Percentiles rank a stretch among this genome's conserved stretches.
These are phyloP conservation scores for Camellia granthamiana DNA, from an alignment of 148 eudicot genomes.

Conservation along the genomic window DNA sequence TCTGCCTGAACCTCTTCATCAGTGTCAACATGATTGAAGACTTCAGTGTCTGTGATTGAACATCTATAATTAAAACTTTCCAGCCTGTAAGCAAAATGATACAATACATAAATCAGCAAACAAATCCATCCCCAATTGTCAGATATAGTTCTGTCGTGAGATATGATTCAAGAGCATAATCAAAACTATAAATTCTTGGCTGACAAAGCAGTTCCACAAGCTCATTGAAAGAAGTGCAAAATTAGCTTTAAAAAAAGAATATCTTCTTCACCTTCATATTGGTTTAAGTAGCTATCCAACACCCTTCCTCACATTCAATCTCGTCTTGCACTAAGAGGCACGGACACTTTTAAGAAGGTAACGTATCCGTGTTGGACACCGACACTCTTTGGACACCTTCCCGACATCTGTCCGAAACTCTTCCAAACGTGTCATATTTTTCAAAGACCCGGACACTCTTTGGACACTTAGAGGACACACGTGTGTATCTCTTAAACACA, in stretches of 20 bases:
- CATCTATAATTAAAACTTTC: constrained; percentile 51
- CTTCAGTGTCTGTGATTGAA: constrained; percentile 56
- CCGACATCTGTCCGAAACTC: too few relatives aligned
- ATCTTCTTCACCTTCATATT: background rate
- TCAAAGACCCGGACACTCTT: too few relatives aligned
- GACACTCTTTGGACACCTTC: too few relatives aligned
- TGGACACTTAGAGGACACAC: too few relatives aligned
- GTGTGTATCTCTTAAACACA: too few relatives aligned
- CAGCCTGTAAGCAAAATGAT: constrained; percentile 44
- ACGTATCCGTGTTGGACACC: too few relatives aligned
- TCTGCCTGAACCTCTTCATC: constrained; percentile 55
- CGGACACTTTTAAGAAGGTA: too few relatives aligned
- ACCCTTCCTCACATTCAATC: too few relatives aligned
- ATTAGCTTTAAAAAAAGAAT: background rate
- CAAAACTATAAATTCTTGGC: background rate
- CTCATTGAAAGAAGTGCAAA: background rate
- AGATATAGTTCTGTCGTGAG: background rate
- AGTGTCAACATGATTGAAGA: constrained; percentile 37
- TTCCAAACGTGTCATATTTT: too few relatives aligned
- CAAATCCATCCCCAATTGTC: background rate
- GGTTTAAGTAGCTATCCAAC: too few relatives aligned
- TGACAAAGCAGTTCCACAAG: background rate
- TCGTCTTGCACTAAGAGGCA: too few relatives aligned
- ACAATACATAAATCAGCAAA: background rate
- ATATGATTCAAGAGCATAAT: background rate